Percentiles rank a stretch among this genome's conserved stretches.
Conservation (phyloP, 75 land plant genomes). For the Isoetes taiwanensis region DNA sequence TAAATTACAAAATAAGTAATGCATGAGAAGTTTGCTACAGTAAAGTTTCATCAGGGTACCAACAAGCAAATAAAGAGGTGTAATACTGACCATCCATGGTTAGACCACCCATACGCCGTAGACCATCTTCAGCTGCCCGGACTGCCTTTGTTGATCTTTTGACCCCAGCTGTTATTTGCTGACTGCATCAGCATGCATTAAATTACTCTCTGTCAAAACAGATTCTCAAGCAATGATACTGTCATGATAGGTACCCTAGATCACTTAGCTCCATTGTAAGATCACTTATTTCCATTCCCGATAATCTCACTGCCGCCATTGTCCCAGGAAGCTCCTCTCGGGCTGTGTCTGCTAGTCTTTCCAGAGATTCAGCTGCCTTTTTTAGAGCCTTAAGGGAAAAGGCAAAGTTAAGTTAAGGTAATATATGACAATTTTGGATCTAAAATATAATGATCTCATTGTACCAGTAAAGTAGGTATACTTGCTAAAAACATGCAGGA, state of each 20-base stretch:
- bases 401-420: too few relatives aligned
- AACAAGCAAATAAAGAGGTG: not conserved
- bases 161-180: conserved; percentile 83
- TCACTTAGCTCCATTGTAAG: conserved; percentile 9
- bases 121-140: conserved; percentile 70
- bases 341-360: conserved; percentile 6
- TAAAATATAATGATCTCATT: too few relatives aligned
- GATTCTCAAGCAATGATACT: too few relatives aligned
- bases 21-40: too few relatives aligned
- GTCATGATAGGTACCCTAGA: too few relatives aligned
- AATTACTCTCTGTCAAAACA: too few relatives aligned
- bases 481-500: too few relatives aligned
- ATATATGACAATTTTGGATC: too few relatives aligned
- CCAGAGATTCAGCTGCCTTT: conserved; percentile 10
- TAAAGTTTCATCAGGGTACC: too few relatives aligned
- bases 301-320: conserved; percentile 8
- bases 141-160: conserved; percentile 73
- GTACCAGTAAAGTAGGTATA: too few relatives aligned
- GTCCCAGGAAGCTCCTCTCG: conserved; percentile 7
- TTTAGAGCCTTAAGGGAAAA: not conserved
- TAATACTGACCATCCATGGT: conserved; percentile 47
- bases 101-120: conserved; percentile 49
- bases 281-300: conserved; percentile 14
- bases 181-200: too few relatives aligned
- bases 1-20: too few relatives aligned